phyloP scores from a whole-genome alignment of 148 eudicot species.

The Drosera capensis region DNA sequence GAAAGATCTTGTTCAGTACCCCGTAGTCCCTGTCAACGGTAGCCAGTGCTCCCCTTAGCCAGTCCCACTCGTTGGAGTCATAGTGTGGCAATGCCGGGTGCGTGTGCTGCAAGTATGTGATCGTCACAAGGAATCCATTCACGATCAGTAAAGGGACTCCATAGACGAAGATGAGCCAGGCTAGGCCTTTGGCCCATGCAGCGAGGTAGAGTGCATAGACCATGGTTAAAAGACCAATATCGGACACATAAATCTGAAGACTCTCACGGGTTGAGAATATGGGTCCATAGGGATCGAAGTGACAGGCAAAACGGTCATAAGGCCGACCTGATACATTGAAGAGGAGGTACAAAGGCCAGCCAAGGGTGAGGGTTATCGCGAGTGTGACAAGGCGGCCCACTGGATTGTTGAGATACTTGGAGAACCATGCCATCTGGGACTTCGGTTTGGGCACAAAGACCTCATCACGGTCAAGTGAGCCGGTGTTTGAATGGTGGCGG shows the following conservation, averaged over 20 bases:
- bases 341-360: conserved; percentile 48
- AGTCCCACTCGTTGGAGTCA: conserved; percentile 6
- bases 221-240: conserved; percentile 1
- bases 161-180: conserved; percentile 3
- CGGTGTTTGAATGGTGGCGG: conserved; percentile 58
- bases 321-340: conserved; percentile 39
- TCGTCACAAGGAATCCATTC: conserved; percentile 5
- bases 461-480: conserved; percentile 39
- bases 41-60: conserved; percentile 6
- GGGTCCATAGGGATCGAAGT: conserved; percentile 36
- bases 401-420: conserved; percentile 34
- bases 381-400: conserved; percentile 24
- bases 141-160: conserved; percentile 2
- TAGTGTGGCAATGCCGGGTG: conserved; percentile 7
- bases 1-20: conserved; percentile 6
- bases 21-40: conserved; percentile 6
- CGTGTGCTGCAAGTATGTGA: conserved; percentile 6
- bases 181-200: conserved; percentile 2
- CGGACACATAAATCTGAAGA: conserved; percentile 3
- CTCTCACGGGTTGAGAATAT: conserved; percentile 11
- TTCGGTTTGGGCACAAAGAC: conserved; percentile 49
- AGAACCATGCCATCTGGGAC: conserved; percentile 22
- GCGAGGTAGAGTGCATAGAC: conserved; percentile 1
- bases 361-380: conserved; percentile 22
- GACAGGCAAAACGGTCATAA: conserved; percentile 41